Percentiles rank a stretch among this genome's conserved stretches.
phyloP scores from a whole-genome alignment of 169 alveolate genomes.

The Condylostoma magnum region DNA sequence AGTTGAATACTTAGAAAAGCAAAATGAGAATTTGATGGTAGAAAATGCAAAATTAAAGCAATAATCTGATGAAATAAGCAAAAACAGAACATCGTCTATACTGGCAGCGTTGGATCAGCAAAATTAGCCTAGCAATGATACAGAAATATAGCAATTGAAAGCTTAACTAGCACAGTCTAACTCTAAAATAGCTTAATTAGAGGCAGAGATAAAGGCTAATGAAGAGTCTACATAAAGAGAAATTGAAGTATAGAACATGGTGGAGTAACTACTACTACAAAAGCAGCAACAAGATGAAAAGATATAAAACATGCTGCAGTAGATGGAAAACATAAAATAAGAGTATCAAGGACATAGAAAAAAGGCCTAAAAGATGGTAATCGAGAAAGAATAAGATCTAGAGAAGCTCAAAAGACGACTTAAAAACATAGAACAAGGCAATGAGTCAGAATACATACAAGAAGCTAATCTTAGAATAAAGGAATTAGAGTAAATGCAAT shows the following conservation, averaged over 20 bases:
- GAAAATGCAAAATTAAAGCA: slow-evolving; percentile 27
- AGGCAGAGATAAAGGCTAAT: not conserved
- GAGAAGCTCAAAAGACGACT: slow-evolving; percentile 8
- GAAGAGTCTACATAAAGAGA: not conserved
- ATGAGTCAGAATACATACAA: not conserved
- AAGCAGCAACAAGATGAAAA: not conserved
- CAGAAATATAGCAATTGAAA: not conserved
- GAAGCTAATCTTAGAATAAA: not conserved
- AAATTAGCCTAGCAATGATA: not conserved
- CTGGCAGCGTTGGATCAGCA: slow-evolving; percentile 19
- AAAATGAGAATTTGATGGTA: slow-evolving; percentile 14
- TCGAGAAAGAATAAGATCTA: slow-evolving; percentile 19
- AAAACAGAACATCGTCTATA: not conserved
- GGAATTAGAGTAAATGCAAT: slow-evolving; percentile 15
- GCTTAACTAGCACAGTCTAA: not conserved
- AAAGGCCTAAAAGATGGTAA: slow-evolving; percentile 18
- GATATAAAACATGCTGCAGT: not conserved
- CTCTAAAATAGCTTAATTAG: not conserved
- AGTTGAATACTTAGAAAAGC: slow-evolving; percentile 15
- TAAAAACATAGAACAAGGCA: slow-evolving; percentile 8
- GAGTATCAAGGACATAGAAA: slow-evolving; percentile 25
- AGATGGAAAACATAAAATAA: not conserved
- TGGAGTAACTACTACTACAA: not conserved
- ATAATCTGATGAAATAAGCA: slow-evolving; percentile 4
- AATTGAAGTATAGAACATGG: not conserved